phyloP scores from a whole-genome alignment of 2,329 filamentous ascomycete genomes.

The Pseudohalonectria lignicola region DNA sequence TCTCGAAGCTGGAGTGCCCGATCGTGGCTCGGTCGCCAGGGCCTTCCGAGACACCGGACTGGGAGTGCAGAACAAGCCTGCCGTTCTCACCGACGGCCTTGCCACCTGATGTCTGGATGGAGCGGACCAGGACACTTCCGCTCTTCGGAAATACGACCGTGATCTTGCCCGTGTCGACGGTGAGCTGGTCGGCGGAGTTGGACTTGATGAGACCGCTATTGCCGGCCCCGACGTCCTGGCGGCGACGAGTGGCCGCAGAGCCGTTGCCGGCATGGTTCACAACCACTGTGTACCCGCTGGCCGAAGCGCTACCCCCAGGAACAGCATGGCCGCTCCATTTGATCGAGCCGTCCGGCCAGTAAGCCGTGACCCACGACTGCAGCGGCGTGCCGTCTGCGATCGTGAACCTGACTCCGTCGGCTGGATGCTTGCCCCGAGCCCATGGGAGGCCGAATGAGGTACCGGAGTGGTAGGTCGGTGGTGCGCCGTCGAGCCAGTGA shows the following conservation, averaged over 20 bases:
- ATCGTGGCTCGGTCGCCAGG: conserved; percentile 24
- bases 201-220: conserved; percentile 29
- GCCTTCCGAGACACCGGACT: conserved; percentile 30
- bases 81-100: conserved; percentile 33
- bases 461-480: not conserved
- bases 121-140: conserved; percentile 25
- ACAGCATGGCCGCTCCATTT: conserved; percentile 53
- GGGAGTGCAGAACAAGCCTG: conserved; percentile 40
- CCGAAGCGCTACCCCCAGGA: conserved; percentile 7
- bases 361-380: conserved; percentile 46
- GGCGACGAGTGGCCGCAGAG: conserved; percentile 5
- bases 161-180: conserved; percentile 32
- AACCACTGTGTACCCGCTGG: not conserved
- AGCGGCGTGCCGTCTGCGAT: conserved; percentile 11
- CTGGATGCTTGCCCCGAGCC: conserved; percentile 2
- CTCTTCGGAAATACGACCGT: conserved; percentile 28
- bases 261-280: conserved; percentile 3
- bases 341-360: conserved; percentile 49
- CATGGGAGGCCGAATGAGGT: conserved; percentile 6
- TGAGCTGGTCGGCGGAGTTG: conserved; percentile 21
- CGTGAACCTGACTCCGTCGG: not conserved
- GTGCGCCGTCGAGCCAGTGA: conserved; percentile 1
- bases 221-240: conserved; percentile 23
- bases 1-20: conserved; percentile 32
- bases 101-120: conserved; percentile 26